Conservation (phyloP, 2,329 filamentous ascomycete species). For the Blastomyces gilchristii region DNA sequence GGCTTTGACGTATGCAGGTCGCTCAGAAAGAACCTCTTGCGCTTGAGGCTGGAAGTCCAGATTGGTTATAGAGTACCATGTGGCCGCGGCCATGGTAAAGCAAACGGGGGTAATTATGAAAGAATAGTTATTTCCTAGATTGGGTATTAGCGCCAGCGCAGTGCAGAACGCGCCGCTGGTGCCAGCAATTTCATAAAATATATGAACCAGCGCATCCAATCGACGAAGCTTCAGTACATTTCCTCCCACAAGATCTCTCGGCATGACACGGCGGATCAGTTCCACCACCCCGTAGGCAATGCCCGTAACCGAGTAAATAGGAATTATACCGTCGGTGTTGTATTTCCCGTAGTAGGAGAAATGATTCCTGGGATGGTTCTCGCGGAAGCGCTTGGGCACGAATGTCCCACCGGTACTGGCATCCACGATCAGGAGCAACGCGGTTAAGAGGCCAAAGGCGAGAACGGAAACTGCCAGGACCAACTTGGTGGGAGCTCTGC, state of each 20-base stretch:
- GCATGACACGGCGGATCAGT: slow-evolving; percentile 42
- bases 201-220: slow-evolving; percentile 40
- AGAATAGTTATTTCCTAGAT: slow-evolving; percentile 43
- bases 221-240: slow-evolving; percentile 41
- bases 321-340: slow-evolving; percentile 42
- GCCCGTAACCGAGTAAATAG: slow-evolving; percentile 38
- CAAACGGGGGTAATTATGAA: slow-evolving; percentile 44
- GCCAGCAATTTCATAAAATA: slow-evolving; percentile 42
- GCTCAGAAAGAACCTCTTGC: slow-evolving; percentile 14
- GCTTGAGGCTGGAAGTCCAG: slow-evolving; percentile 21
- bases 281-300: slow-evolving; percentile 43
- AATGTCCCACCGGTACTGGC: slow-evolving; percentile 41
- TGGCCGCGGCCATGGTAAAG: slow-evolving; percentile 33
- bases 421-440: slow-evolving; percentile 41
- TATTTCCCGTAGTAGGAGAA: slow-evolving; percentile 41
- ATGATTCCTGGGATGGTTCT: slow-evolving; percentile 26
- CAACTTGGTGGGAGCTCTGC: slow-evolving; percentile 39
- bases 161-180: slow-evolving; percentile 41
- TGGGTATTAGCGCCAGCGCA: slow-evolving; percentile 41
- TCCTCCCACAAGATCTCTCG: slow-evolving; percentile 43
- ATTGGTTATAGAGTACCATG: slow-evolving; percentile 41
- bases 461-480: slow-evolving; percentile 38
- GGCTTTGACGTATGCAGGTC: slow-evolving; percentile 30
- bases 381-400: slow-evolving; percentile 22
- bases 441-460: slow-evolving; percentile 39